phyloP scores from a whole-genome alignment of 805 yeast species.

The Gaillardinia entomophila region DNA sequence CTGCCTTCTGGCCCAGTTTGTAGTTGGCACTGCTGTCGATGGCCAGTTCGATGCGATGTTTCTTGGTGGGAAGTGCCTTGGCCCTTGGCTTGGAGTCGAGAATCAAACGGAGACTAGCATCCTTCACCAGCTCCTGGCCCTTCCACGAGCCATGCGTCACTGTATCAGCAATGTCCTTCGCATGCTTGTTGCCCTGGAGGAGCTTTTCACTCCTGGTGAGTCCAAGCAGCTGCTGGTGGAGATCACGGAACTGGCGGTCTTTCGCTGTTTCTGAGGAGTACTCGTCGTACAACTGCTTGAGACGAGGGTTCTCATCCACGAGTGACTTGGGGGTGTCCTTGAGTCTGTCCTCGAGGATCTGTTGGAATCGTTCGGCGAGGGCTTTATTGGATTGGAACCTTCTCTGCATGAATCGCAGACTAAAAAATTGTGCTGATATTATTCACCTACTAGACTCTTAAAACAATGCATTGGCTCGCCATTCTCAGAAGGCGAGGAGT shows the following conservation, averaged over 20 bases:
- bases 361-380: constrained; percentile 24
- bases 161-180: constrained; percentile 16
- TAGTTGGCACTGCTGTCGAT: constrained; percentile 65
- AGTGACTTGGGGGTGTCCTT: constrained; percentile 9
- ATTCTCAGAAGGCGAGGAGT: too few species aligned
- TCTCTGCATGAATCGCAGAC: too few species aligned
- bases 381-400: constrained; percentile 15
- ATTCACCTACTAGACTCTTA: too few species aligned
- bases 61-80: constrained; percentile 4
- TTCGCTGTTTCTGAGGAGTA: constrained; percentile 6
- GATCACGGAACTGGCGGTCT: constrained; percentile 2
- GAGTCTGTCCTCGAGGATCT: constrained; percentile 26
- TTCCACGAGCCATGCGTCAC: constrained; percentile 39
- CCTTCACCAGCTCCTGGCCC: constrained; percentile 46
- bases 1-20: constrained; percentile 35
- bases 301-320: constrained; percentile 12
- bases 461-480: too few species aligned
- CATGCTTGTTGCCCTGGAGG: constrained; percentile 23
- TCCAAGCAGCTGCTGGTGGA: constrained; percentile 10
- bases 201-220: constrained; percentile 25
- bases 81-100: constrained; percentile 43
- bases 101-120: constrained; percentile 49
- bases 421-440: too few species aligned
- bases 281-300: constrained; percentile 8
- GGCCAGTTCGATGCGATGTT: constrained; percentile 47